A percentile compares a stretch with the other conserved stretches of the same genome.
phyloP scores from a whole-genome alignment of 495 filamentous ascomycete species.

The Talaromyces ruber region DNA sequence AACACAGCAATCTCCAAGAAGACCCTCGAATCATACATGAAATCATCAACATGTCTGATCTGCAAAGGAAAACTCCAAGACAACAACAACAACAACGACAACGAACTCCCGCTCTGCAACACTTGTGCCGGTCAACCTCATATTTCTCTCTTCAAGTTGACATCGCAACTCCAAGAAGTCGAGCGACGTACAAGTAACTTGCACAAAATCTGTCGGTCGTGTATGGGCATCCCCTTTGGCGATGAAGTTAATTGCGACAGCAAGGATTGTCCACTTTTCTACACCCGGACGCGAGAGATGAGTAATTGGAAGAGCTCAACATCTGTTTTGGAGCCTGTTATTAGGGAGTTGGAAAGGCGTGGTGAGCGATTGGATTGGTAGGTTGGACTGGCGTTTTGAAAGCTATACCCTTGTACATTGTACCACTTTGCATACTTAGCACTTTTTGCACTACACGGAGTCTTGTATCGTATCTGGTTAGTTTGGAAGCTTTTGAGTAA shows the following conservation, averaged over 20 bases:
- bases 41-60: conserved; percentile 65
- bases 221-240: conserved; percentile 58
- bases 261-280: conserved; percentile 88
- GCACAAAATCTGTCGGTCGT: conserved; percentile 73
- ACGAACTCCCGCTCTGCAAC: conserved; percentile 48
- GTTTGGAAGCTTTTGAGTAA: neutral
- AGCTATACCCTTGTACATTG: neutral
- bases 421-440: conserved; percentile 6
- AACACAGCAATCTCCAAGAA: conserved; percentile 34
- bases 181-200: conserved; percentile 60
- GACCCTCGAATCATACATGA: conserved; percentile 85
- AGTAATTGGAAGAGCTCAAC: conserved; percentile 51
- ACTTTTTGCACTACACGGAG: neutral
- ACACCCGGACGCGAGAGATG: conserved; percentile 66
- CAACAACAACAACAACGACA: conserved; percentile 21
- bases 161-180: conserved; percentile 47
- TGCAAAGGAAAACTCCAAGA: conserved; percentile 61
- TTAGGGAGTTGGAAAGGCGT: conserved; percentile 44
- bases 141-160: conserved; percentile 52
- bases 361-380: conserved; percentile 38
- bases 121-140: conserved; percentile 50
- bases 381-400: conserved; percentile 1
- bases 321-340: conserved; percentile 44
- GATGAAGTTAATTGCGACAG: conserved; percentile 82
- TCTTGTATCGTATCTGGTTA: neutral